These are phyloP conservation scores for Parmelia sp. DNA, from an alignment of 495 filamentous ascomycete species.

Conservation along the genomic window DNA sequence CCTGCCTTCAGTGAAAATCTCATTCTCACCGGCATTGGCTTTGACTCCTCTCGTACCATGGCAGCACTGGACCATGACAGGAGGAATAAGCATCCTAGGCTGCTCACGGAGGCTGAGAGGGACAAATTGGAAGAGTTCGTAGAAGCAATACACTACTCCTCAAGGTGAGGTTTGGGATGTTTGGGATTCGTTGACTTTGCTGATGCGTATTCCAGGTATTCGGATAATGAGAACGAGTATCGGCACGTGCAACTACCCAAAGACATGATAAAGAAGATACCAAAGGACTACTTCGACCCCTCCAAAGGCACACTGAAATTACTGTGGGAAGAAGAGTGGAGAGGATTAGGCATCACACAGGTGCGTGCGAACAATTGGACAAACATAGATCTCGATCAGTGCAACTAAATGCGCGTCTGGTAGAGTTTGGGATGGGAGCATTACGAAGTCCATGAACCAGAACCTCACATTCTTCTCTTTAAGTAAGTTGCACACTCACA, in stretches of 20 bases:
- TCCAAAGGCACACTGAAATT: constrained; percentile 89
- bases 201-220: constrained; percentile 53
- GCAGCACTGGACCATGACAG: constrained; percentile 65
- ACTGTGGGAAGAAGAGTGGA: constrained; percentile 97
- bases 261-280: constrained; percentile 94
- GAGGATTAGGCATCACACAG: constrained; percentile 92
- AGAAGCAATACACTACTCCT: constrained; percentile 90
- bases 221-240: constrained; percentile 84
- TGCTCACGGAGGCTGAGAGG: constrained; percentile 72
- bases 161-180: constrained; percentile 54
- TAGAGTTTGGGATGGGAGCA: constrained; percentile 98
- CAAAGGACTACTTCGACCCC: constrained; percentile 88
- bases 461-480: constrained; percentile 96
- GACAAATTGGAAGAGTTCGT: constrained; percentile 82
- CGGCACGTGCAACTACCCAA: constrained; percentile 96
- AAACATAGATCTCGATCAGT: neutral
- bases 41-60: constrained; percentile 19
- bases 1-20: neutral
- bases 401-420: constrained; percentile 26
- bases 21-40: neutral
- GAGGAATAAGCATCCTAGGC: constrained; percentile 77
- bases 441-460: constrained; percentile 97
- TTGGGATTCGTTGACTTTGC: neutral
- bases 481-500: constrained; percentile 56
- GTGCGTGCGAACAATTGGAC: constrained; percentile 38